Evolutionary conservation across 2,329 filamentous ascomycete genomes (phyloP), one percentile per base, ranked within the genome.

Genomic region (Nannizziopsis barbatae): DNA sequence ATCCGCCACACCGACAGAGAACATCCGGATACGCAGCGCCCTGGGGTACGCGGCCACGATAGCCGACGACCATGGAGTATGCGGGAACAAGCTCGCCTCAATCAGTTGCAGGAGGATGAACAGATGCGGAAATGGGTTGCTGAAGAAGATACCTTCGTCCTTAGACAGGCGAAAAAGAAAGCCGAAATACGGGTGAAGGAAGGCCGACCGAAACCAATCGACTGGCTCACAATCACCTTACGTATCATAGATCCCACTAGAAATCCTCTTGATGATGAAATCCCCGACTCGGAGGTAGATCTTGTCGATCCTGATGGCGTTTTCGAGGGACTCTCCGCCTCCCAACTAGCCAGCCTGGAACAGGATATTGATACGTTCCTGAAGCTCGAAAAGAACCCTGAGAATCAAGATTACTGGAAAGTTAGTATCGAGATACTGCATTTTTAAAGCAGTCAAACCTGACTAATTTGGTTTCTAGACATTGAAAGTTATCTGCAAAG

Each of bases 101-200:
- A 74, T 50, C 67, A 72, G 58, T 68, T 86, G 52, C 83, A 83
- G 50, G 79, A 87, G 62, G 84, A 88, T 58, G 82, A 89, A 61
- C 83, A 87, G 61, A 84, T 81, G 55, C 75, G 81, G 20, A 77
- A 83, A 61, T 98, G 92, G 75, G 86, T 96, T 15, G 86, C 90
- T 45, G 86, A 94, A 58, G 92, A 98, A 66, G 92, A 98, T 70
- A 82, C 84, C 55, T 98, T 98, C 61, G 92, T 96, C 49, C 72
- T 98, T 60, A 89, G 88, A 67, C 92, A 98, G 69, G 84, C 90
- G 41, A 98, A 96, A 75, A 96, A 93, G 73, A 96, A 95, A 72
- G 90, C 92, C 37, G 86, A 89, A 55, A 93, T 98, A 57, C 83
- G 92, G 36, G 88, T 96, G 40, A 86, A 88, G 57, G 89, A 93